Conservation (phyloP, 306 rosid genomes). For the Quillaja saponaria region DNA sequence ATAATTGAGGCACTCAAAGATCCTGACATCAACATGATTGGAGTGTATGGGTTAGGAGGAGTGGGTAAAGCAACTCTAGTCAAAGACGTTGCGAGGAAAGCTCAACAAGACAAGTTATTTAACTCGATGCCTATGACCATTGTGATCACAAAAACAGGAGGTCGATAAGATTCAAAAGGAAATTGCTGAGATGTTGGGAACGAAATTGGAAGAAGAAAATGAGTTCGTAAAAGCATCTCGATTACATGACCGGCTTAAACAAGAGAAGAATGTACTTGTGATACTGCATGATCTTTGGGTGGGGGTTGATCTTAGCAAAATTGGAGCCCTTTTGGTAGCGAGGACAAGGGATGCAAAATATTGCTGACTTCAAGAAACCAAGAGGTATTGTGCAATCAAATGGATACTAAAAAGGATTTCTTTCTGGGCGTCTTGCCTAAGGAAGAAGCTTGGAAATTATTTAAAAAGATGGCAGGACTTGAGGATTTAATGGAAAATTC, state of each 20-base stretch:
- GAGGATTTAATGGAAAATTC: no score
- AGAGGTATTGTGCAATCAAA: neutral
- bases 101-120: neutral
- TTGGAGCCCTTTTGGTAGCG: constrained; percentile 15
- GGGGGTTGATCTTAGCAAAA: no score
- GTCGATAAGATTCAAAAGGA: neutral
- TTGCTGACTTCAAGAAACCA: neutral
- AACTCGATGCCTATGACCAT: neutral
- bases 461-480: constrained; percentile 2
- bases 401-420: neutral
- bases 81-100: neutral
- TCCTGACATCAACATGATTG: neutral
- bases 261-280: no score
- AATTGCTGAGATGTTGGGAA: neutral
- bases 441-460: constrained; percentile 12
- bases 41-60: constrained; percentile 16
- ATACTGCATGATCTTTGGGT: no score
- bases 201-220: neutral
- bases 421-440: neutral
- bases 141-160: neutral
- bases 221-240: neutral
- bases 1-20: neutral
- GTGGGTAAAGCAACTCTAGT: constrained; percentile 21
- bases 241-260: neutral
- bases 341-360: constrained; percentile 12